Base-by-base conservation (phyloP, 495 filamentous ascomycete species). In the Entonaema liquescens region DNA sequence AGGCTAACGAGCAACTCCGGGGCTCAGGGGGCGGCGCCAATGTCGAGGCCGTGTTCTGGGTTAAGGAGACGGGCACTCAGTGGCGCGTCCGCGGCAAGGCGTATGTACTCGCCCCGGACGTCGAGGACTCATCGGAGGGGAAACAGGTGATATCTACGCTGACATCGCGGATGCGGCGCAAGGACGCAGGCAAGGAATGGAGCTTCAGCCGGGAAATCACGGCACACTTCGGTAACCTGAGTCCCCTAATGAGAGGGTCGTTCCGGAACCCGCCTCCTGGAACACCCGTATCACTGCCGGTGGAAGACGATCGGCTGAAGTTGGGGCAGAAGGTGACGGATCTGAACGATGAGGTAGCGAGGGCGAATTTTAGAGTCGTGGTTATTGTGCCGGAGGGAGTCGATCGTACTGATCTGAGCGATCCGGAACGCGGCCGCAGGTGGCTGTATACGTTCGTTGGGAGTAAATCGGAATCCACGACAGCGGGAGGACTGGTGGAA, bases 1-100 rank as follows among this genome's bases (percentile, higher is more conserved):
- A 76, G 53, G 29, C 74, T 5, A 81, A 82, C 17, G 67, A 79
- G 12, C 77, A 67, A 29, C 67, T 69, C 17, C 76, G 80, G 47
- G 87, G 84, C 15, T 83, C 83, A 36, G 89, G 89, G 4, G 89
- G 89, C 5, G 92, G 91, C 0, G 89, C 87, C 23, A 83, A 84
- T 0, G 87, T 94, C 13, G 95, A 99, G 78, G 93, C 88, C 11
- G 85, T 93, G 12, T 98, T 92, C 78, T 99, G 95, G 95, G 77
- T 89, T 15, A 86, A 86, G 75, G 87, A 90, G 49, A 76, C 81
- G 15, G 85, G 83, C 78, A 90, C 86, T 35, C 95, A 98, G 82
- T 98, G 95, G 95, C 83, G 95, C 52, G 72, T 99, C 15, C 84
- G 87, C 19, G 95, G 95, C 8, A 77, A 79, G 29, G 93, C 91